Percentiles rank a stretch among this genome's conserved stretches.
Evolutionary conservation across 345 rosid species (phyloP).

Genomic region (Salix brachista): DNA sequence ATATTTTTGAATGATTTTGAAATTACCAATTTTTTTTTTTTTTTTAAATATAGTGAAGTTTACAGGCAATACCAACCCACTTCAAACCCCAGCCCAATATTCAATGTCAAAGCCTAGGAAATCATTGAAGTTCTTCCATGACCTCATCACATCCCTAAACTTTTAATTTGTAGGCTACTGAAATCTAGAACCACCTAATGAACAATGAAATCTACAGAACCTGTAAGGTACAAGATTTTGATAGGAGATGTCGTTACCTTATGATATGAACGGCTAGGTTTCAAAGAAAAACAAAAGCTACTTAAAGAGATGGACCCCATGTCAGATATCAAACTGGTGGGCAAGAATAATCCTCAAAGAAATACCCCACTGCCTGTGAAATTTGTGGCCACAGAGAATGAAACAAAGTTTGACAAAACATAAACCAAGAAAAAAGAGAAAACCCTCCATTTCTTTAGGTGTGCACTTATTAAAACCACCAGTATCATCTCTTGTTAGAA

Average conservation of each 20-base stretch:
- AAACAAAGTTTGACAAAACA: background rate
- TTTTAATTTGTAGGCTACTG: background rate
- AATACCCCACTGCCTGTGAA: slow-evolving; percentile 14
- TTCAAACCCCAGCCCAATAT: too few species aligned
- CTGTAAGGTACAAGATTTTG: background rate
- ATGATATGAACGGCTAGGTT: background rate
- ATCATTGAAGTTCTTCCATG: too few species aligned
- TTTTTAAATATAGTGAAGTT: too few species aligned
- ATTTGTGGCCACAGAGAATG: slow-evolving; percentile 19
- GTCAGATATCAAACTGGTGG: slow-evolving; percentile 30
- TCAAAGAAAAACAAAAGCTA: background rate
- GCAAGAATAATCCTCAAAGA: background rate
- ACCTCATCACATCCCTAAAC: too few species aligned
- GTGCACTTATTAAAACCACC: background rate
- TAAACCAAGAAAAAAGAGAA: background rate
- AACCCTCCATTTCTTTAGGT: background rate
- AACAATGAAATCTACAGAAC: too few species aligned
- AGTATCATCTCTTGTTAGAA: background rate
- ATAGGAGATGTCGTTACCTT: background rate
- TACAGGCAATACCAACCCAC: too few species aligned
- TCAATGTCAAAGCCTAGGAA: too few species aligned
- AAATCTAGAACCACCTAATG: background rate
- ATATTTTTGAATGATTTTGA: too few species aligned
- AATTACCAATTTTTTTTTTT: too few species aligned
- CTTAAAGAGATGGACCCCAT: slow-evolving; percentile 10